Percentiles rank a stretch among this genome's conserved stretches.
These are phyloP conservation scores for Vaccinium vitisidaea DNA, from an alignment of 148 eudicot genomes.

Conservation along the genomic window DNA sequence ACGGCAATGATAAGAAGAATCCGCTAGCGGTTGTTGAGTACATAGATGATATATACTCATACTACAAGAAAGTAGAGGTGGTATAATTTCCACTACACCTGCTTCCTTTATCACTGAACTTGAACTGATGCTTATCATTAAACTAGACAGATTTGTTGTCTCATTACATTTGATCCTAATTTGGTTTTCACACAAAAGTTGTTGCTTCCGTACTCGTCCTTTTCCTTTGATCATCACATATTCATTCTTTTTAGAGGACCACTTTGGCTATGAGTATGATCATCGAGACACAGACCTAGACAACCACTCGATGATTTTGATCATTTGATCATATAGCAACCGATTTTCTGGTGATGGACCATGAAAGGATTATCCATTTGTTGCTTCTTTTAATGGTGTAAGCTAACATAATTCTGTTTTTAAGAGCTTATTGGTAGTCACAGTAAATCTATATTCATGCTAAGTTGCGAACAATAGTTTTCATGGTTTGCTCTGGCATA, in stretches of 20 bases:
- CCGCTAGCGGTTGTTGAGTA: slow-evolving; percentile 73
- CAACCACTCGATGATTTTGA: too few species aligned
- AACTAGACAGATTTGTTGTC: not conserved
- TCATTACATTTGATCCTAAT: not conserved
- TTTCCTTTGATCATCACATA: too few species aligned
- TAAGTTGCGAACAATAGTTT: not conserved
- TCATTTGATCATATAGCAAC: not conserved
- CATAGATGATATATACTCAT: slow-evolving; percentile 60
- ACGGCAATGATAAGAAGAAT: slow-evolving; percentile 50
- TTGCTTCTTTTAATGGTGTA: not conserved
- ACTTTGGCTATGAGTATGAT: not conserved
- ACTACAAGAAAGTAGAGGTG: slow-evolving; percentile 76
- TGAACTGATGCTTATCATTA: not conserved
- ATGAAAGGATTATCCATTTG: not conserved
- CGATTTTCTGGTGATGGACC: not conserved
- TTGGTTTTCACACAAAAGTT: not conserved
- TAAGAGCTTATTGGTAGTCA: not conserved
- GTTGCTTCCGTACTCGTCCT: not conserved
- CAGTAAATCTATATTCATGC: not conserved
- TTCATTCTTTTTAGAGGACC: not conserved
- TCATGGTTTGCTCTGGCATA: not conserved
- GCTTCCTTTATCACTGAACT: not conserved
- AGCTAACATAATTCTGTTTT: not conserved
- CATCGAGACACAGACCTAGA: too few species aligned
- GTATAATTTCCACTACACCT: not conserved